Conservation (phyloP, 139 green algal genomes). For the Dunaliella primolecta region DNA sequence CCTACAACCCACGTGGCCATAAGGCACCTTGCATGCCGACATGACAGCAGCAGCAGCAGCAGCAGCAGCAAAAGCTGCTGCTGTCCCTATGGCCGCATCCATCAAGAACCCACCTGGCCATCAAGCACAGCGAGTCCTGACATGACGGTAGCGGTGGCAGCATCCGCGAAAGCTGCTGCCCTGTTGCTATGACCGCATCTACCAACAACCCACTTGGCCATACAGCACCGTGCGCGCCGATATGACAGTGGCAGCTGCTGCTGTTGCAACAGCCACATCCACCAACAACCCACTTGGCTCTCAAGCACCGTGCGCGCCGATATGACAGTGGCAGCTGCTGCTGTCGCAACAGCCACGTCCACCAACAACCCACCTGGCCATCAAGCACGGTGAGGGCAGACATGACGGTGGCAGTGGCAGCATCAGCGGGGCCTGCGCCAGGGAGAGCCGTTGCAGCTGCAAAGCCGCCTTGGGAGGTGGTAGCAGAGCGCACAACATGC, state of each 20-base stretch:
- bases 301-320: no score
- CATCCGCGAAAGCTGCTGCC: not conserved
- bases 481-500: not conserved
- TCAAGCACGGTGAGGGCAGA: not conserved
- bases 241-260: no score
- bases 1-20: not conserved
- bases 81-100: no score
- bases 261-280: no score
- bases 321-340: no score
- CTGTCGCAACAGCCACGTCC: no score
- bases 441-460: not conserved
- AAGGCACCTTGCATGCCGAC: not conserved
- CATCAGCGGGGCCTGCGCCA: not conserved
- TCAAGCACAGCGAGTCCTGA: not conserved
- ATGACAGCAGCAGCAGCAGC: not conserved
- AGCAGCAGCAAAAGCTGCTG: not conserved
- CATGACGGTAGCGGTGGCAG: not conserved
- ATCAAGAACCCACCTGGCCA: not conserved
- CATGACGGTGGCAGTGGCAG: not conserved
- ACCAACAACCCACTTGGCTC: no score
- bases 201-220: no score
- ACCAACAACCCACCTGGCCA: not conserved
- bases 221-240: no score
- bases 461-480: not conserved
- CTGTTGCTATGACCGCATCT: no score